Evolutionary conservation across 352 stramenopile species (phyloP).

Genomic region (Blastocystis sp.): DNA sequence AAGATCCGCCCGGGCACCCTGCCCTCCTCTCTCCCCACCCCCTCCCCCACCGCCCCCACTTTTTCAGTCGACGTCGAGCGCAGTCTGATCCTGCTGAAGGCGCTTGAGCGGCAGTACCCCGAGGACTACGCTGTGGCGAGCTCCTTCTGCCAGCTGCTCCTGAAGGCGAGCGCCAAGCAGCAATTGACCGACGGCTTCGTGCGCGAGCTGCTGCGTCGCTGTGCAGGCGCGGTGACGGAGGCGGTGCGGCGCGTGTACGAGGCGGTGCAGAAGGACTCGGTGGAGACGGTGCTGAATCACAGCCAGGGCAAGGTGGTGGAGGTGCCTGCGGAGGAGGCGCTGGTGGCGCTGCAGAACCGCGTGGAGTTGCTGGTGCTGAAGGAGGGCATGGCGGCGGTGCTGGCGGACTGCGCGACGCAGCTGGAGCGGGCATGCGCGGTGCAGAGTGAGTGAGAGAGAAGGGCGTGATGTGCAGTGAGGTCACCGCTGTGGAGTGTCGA

Average conservation of each 20-base stretch:
- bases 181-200: neutral
- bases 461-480: neutral
- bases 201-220: neutral
- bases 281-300: neutral
- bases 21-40: neutral
- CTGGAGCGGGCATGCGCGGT: neutral
- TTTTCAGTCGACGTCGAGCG: neutral
- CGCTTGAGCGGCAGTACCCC: neutral
- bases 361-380: constrained; percentile 43
- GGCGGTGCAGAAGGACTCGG: neutral
- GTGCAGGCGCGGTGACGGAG: neutral
- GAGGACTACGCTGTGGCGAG: neutral
- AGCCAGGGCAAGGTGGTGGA: neutral
- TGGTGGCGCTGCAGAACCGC: neutral
- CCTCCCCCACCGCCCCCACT: neutral
- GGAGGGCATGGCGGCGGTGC: neutral
- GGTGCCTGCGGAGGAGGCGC: neutral
- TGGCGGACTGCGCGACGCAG: neutral
- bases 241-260: neutral
- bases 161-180: neutral
- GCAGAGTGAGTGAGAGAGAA: neutral
- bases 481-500: neutral
- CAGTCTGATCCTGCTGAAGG: neutral
- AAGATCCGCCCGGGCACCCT: constrained; percentile 52
- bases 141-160: neutral